phyloP scores from a whole-genome alignment of 495 filamentous ascomycete species.

The Penicillium odoratum region DNA sequence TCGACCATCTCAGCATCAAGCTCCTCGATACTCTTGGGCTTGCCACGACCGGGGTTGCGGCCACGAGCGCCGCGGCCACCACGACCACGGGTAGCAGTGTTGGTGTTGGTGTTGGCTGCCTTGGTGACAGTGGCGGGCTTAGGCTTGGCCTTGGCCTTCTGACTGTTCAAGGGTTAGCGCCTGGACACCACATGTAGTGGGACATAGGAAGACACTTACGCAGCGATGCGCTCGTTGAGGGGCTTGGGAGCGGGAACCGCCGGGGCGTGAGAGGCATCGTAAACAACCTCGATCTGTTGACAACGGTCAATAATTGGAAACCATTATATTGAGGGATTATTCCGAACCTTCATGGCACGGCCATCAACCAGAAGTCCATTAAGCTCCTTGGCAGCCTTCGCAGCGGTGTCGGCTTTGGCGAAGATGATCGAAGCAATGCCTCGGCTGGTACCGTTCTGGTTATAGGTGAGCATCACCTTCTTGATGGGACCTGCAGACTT shows the following conservation, averaged over 20 bases:
- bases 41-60: slow-evolving; percentile 54
- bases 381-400: slow-evolving; percentile 74
- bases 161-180: slow-evolving; percentile 36
- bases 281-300: slow-evolving; percentile 80
- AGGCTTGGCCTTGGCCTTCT: slow-evolving; percentile 77
- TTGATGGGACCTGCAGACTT: slow-evolving; percentile 88
- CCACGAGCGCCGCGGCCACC: slow-evolving; percentile 47
- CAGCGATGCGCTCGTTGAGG: slow-evolving; percentile 81
- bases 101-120: slow-evolving; percentile 33
- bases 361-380: slow-evolving; percentile 88
- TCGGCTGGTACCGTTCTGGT: slow-evolving; percentile 85
- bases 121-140: slow-evolving; percentile 81
- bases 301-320: slow-evolving; percentile 22
- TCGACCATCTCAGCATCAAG: slow-evolving; percentile 93
- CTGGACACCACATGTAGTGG: not conserved
- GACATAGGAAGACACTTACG: slow-evolving; percentile 49
- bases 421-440: slow-evolving; percentile 85
- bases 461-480: slow-evolving; percentile 84
- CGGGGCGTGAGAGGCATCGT: slow-evolving; percentile 71
- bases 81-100: slow-evolving; percentile 13
- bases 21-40: slow-evolving; percentile 87
- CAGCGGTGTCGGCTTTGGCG: slow-evolving; percentile 70
- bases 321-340: not conserved
- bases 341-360: slow-evolving; percentile 80
- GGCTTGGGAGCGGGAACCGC: slow-evolving; percentile 65